Conservation (phyloP, 139 green algal species). For the Picochlorum sp. region DNA sequence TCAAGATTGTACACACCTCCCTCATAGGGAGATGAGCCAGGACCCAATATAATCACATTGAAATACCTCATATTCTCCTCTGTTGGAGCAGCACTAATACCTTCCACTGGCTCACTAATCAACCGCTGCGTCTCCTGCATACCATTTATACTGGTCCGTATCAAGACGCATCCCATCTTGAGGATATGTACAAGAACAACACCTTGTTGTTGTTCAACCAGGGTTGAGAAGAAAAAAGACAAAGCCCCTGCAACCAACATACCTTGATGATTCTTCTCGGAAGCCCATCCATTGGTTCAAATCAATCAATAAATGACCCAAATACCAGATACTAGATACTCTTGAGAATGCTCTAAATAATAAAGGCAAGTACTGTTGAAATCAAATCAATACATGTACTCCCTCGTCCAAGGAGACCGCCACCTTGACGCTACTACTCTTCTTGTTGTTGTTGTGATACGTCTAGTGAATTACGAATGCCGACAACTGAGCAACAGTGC, state of each 20-base stretch:
- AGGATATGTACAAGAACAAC: not conserved
- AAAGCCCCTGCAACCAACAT: not conserved
- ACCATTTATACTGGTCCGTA: not conserved
- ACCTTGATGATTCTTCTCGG: conserved; percentile 2
- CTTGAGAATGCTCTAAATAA: too few species aligned
- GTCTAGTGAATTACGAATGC: too few species aligned
- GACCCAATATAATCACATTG: conserved; percentile 95
- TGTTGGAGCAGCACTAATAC: conserved; percentile 86
- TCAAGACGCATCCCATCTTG: not conserved
- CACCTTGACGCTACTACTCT: too few species aligned
- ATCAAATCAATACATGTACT: too few species aligned
- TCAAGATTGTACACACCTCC: conserved; percentile 96
- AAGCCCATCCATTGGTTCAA: not conserved
- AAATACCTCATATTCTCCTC: conserved; percentile 99
- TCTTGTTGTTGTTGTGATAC: too few species aligned
- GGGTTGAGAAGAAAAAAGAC: too few species aligned
- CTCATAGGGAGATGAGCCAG: conserved; percentile 87
- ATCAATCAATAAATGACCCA: too few species aligned
- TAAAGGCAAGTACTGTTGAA: too few species aligned
- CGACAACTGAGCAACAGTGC: too few species aligned
- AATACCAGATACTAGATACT: too few species aligned
- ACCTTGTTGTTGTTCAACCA: too few species aligned
- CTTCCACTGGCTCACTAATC: conserved; percentile 90
- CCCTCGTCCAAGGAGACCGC: too few species aligned
- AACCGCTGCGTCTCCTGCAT: conserved; percentile 89